phyloP scores from a whole-genome alignment of 2,329 filamentous ascomycete genomes.

The Stagonosporopsis chrysanthemi region DNA sequence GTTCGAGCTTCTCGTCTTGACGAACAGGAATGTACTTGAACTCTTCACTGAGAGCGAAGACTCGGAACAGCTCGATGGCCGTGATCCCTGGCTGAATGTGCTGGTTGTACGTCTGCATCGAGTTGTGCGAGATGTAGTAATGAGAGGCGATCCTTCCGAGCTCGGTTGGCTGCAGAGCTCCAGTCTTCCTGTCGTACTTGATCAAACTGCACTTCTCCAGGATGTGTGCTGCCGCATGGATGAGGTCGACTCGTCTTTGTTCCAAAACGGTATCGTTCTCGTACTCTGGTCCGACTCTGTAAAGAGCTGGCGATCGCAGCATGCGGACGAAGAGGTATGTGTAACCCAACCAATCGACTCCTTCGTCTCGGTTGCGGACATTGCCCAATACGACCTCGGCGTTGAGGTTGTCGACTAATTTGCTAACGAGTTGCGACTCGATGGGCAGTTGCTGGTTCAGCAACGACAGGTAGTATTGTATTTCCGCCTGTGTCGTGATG shows the following conservation, averaged over 20 bases:
- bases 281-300: constrained; percentile 95
- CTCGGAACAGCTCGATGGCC: constrained; percentile 93
- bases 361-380: constrained; percentile 88
- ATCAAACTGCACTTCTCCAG: constrained; percentile 87
- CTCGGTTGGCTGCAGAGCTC: constrained; percentile 88
- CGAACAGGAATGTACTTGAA: constrained; percentile 99
- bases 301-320: constrained; percentile 92
- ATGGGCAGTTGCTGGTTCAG: constrained; percentile 98
- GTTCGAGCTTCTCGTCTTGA: constrained; percentile 95
- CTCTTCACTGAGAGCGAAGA: constrained; percentile 94
- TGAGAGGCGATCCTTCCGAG: constrained; percentile 95
- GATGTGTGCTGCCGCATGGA: constrained; percentile 89
- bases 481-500: constrained; percentile 92
- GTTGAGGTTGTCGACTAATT: constrained; percentile 93
- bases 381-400: constrained; percentile 96
- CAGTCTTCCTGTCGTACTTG: constrained; percentile 95
- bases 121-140: constrained; percentile 96
- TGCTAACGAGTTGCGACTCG: constrained; percentile 93
- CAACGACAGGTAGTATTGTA: constrained; percentile 96
- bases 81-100: constrained; percentile 93
- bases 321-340: constrained; percentile 98
- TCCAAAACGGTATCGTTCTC: constrained; percentile 90
- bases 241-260: constrained; percentile 95
- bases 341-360: constrained; percentile 98
- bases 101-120: constrained; percentile 96